phyloP scores from a whole-genome alignment of 164 flowering plant species.

The Brasenia schreberi region DNA sequence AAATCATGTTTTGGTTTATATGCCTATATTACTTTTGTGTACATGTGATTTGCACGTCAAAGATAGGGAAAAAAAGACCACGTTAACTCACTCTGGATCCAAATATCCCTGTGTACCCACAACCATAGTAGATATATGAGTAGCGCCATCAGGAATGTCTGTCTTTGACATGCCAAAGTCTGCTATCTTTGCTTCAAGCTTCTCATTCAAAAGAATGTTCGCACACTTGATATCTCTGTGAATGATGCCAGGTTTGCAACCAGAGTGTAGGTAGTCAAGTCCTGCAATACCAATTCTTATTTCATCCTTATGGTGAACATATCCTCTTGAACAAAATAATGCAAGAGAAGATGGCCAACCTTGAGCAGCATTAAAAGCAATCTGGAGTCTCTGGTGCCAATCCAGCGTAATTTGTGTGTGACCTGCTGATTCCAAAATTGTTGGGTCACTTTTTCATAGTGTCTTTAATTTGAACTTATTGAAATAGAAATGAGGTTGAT shows the following conservation, averaged over 20 bases:
- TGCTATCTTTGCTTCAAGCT: slow-evolving; percentile 34
- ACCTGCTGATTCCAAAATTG: background rate
- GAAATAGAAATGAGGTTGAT: no score
- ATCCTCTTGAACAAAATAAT: background rate
- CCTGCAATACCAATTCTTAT: slow-evolving; percentile 15
- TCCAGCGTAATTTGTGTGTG: background rate
- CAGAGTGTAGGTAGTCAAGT: slow-evolving; percentile 37
- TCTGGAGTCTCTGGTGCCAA: slow-evolving; percentile 13
- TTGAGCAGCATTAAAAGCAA: slow-evolving; percentile 29
- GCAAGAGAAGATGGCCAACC: slow-evolving; percentile 7
- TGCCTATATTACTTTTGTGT: no score
- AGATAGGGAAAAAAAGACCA: no score
- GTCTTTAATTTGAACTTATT: no score
- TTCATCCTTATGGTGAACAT: background rate
- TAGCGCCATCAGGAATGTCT: slow-evolving; percentile 15
- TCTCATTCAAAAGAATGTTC: slow-evolving; percentile 33
- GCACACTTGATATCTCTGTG: slow-evolving; percentile 42
- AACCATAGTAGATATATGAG: slow-evolving; percentile 20
- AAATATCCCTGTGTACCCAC: slow-evolving; percentile 45
- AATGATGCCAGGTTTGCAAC: slow-evolving; percentile 37
- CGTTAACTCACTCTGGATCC: slow-evolving; percentile 44
- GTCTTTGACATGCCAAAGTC: slow-evolving; percentile 40
- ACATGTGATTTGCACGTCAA: no score
- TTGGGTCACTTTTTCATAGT: background rate
- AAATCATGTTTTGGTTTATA: no score